Percentiles rank a stretch among this genome's conserved stretches.
Evolutionary conservation across 2,329 filamentous ascomycete genomes (phyloP).

Genomic region (Chaetomium sp.): DNA sequence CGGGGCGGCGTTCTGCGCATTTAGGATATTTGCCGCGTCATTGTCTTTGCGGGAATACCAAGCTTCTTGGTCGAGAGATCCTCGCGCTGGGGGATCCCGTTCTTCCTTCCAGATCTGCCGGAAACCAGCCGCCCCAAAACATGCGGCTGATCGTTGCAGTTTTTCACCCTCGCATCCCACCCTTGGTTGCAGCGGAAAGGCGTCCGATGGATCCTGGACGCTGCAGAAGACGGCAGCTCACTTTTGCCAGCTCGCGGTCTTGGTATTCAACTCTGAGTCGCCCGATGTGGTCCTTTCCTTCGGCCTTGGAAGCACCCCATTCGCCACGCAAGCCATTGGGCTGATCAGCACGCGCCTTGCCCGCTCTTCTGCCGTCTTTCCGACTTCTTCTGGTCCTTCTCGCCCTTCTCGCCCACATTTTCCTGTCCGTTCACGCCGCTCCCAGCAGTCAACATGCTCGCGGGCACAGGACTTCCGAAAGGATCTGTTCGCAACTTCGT

Average conservation of each 20-base stretch:
- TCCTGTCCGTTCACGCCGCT: not conserved
- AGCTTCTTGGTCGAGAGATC: slow-evolving; percentile 9
- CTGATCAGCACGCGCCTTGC: not conserved
- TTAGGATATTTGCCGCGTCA: slow-evolving; percentile 24
- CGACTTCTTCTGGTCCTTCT: not conserved
- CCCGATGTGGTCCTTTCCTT: too few relatives aligned
- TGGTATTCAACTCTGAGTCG: too few relatives aligned
- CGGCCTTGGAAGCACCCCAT: too few relatives aligned
- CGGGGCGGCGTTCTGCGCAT: slow-evolving; percentile 14
- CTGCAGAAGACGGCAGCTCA: not conserved
- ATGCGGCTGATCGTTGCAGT: slow-evolving; percentile 17
- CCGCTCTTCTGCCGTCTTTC: not conserved
- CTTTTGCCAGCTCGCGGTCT: not conserved
- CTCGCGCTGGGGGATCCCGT: not conserved
- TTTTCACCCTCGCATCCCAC: not conserved
- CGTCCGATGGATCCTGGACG: not conserved
- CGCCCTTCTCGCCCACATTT: not conserved
- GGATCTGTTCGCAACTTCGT: not conserved
- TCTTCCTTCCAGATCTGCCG: slow-evolving; percentile 19
- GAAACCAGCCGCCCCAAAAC: slow-evolving; percentile 19
- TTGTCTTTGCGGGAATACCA: slow-evolving; percentile 17
- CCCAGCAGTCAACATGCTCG: not conserved
- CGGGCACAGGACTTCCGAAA: not conserved
- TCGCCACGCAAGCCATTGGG: not conserved
- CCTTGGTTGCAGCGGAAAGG: slow-evolving; percentile 8